Evolutionary conservation across 164 flowering plant species (phyloP).

Genomic region (Aristolochia contorta): DNA sequence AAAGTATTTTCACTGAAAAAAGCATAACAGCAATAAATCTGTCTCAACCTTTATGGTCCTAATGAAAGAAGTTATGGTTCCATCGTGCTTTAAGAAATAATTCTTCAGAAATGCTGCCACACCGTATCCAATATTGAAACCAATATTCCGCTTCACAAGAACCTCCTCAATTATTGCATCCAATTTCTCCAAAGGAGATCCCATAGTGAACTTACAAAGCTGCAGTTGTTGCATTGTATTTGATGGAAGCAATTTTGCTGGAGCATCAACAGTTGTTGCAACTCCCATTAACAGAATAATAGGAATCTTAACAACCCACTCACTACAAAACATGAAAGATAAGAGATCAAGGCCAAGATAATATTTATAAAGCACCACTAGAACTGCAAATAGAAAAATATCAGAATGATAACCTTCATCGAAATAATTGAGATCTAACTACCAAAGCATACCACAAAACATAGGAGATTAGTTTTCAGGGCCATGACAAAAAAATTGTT

Average conservation of each 20-base stretch:
- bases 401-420: not conserved
- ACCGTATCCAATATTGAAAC: conserved; percentile 55
- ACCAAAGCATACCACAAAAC: too few relatives aligned
- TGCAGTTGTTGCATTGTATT: conserved; percentile 37
- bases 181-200: conserved; percentile 74
- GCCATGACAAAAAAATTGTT: too few relatives aligned
- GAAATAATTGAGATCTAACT: not conserved
- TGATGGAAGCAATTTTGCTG: conserved; percentile 44
- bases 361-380: not conserved
- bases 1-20: not conserved
- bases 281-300: conserved; percentile 68
- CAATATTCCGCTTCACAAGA: conserved; percentile 41
- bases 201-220: conserved; percentile 48
- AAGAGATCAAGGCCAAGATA: too few relatives aligned
- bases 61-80: conserved; percentile 71
- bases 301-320: conserved; percentile 82
- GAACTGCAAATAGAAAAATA: not conserved
- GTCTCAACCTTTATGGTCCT: conserved; percentile 70
- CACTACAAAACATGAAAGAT: conserved; percentile 24
- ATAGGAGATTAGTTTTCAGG: too few relatives aligned
- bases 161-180: conserved; percentile 67
- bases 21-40: not conserved
- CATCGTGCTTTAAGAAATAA: conserved; percentile 76
- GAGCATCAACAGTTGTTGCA: conserved; percentile 71
- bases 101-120: conserved; percentile 68